Evolutionary conservation across 306 rosid species (phyloP).

Genomic region (Glycine soja): DNA sequence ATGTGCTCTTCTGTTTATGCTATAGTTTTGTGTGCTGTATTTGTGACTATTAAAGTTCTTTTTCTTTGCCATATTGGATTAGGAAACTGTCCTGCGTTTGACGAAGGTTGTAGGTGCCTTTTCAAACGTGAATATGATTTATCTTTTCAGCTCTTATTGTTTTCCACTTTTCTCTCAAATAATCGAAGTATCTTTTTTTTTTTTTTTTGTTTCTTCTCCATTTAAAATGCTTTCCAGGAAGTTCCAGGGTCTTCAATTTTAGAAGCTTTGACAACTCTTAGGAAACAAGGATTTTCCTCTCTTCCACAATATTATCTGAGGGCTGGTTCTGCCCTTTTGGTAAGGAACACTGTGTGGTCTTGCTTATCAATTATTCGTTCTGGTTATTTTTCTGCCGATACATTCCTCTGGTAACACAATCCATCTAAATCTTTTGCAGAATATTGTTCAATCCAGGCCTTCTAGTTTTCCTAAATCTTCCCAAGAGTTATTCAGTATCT

Average conservation of each 20-base stretch:
- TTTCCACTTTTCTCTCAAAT: constrained; percentile 15
- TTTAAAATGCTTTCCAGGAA: constrained; percentile 65
- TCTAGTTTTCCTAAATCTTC: constrained; percentile 76
- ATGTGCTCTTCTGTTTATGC: not conserved
- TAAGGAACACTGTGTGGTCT: constrained; percentile 49
- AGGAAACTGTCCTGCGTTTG: not conserved
- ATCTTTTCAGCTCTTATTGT: constrained; percentile 27
- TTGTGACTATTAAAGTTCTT: constrained; percentile 40
- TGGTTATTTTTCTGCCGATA: constrained; percentile 19
- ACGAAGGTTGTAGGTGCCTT: constrained; percentile 34
- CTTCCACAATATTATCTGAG: constrained; percentile 80
- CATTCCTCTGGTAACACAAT: constrained; percentile 32
- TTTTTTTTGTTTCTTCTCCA: constrained; percentile 24
- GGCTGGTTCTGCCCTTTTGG: constrained; percentile 95
- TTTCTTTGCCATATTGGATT: constrained; percentile 21
- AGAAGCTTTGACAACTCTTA: constrained; percentile 65
- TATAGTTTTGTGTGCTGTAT: constrained; percentile 25
- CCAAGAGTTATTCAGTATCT: constrained; percentile 73
- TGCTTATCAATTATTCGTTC: constrained; percentile 10
- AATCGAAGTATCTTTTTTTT: constrained; percentile 6
- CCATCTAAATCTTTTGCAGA: constrained; percentile 60
- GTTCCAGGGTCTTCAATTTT: constrained; percentile 80
- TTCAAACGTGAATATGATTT: constrained; percentile 39
- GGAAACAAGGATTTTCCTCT: constrained; percentile 74
- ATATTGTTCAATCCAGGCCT: constrained; percentile 77